These are phyloP conservation scores for Aegilops tauschii DNA, from an alignment of 176 grass and related monocot genomes.

Conservation along the genomic window DNA sequence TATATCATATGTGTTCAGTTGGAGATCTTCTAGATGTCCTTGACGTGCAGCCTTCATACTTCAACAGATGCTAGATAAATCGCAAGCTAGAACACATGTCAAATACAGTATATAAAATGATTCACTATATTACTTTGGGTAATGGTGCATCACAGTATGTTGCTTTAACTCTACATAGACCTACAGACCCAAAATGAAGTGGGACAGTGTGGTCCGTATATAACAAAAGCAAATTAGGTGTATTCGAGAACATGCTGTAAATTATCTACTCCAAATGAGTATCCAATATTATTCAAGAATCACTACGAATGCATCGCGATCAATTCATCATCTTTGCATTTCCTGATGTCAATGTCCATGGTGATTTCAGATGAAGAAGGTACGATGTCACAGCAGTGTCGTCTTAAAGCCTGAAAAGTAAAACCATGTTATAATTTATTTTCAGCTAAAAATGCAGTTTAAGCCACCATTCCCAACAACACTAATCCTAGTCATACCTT, in stretches of 20 bases:
- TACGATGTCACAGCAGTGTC: slow-evolving; percentile 85
- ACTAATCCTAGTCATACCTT: slow-evolving; percentile 53
- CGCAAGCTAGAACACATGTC: not conserved
- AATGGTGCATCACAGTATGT: not conserved
- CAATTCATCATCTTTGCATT: slow-evolving; percentile 87
- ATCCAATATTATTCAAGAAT: slow-evolving; percentile 5
- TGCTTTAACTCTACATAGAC: not conserved
- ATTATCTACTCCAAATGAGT: not conserved
- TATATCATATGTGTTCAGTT: too few species aligned
- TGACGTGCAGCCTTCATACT: too few species aligned
- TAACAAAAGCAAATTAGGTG: not conserved
- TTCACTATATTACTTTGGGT: not conserved
- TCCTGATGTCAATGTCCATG: slow-evolving; percentile 73
- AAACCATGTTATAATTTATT: slow-evolving; percentile 5
- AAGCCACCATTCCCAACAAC: slow-evolving; percentile 1
- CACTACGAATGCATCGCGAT: slow-evolving; percentile 68
- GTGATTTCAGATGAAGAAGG: slow-evolving; percentile 53
- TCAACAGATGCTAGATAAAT: not conserved
- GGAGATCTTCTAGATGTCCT: too few species aligned
- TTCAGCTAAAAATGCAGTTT: not conserved
- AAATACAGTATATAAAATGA: not conserved
- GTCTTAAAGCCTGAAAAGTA: slow-evolving; percentile 57
- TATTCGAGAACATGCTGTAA: not conserved
- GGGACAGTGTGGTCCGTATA: not conserved
- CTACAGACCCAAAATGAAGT: slow-evolving; percentile 15